Base-by-base conservation (phyloP, 2,329 filamentous ascomycete genomes). In the Aotearoamyces nothofagi region DNA sequence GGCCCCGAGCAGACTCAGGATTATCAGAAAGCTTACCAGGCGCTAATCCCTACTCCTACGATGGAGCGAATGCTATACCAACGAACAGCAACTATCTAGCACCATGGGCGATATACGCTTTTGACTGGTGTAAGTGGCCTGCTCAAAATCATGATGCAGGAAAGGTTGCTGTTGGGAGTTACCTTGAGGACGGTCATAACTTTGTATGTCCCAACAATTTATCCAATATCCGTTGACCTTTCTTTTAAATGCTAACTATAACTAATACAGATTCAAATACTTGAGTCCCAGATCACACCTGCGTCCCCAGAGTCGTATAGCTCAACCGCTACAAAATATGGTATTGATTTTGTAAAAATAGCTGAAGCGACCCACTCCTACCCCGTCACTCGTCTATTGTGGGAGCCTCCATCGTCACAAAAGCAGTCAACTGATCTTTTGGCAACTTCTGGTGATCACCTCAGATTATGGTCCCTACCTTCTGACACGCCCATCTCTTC, bases 51-150 rank as follows among this genome's bases (percentile, higher is more conserved):
- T 62, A 53, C 40, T 64, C 68, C 29, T 78, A 78, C 47, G 79
- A 84, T 45, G 61, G 72, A 29, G 69, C 71, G 38, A 69, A 70
- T 48, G 51, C 70, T 37, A 60, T 70, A 54, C 52, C 77, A 49
- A 54, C 80, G 49, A 92, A 87, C 38, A 92, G 83, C 61, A 94
- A 87, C 51, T 93, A 94, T 49, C 58, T 92, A 38, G 84, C 87
- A 4, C 86, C 87, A 0, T 98, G 90, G 83, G 78, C 84, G 9
- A 76, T 92, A 31, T 98, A 96, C 52, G 87, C 90, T 9, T 87
- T 92, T 45, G 90, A 98, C 57, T 98, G 90, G 90, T 98, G 90
- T 61, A 98, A 98, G 56, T 98, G 90, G 87, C 73, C 80, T 10
- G 75, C 87, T 3, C 72, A 83, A 45, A 74, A 56, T 44, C 75